Percentiles rank a stretch among this genome's conserved stretches.
Conservation (phyloP, 495 filamentous ascomycete genomes). For the Ascodesmis nigricans region DNA sequence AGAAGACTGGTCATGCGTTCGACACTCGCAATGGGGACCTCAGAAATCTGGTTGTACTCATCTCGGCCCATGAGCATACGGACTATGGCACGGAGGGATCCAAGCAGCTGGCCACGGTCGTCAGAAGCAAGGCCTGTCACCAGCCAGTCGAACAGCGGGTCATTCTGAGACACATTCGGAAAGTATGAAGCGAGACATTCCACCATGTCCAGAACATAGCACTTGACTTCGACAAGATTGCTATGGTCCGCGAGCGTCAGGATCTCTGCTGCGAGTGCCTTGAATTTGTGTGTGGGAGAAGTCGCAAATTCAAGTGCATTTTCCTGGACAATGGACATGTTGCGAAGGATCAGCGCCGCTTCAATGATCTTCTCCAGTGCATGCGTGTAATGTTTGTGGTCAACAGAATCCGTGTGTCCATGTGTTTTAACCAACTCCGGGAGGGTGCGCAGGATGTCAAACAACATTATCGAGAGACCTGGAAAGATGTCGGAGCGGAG, state of each 20-base stretch:
- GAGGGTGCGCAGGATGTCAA: slow-evolving; percentile 58
- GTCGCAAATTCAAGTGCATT: slow-evolving; percentile 52
- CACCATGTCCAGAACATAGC: slow-evolving; percentile 78
- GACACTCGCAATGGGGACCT: slow-evolving; percentile 42
- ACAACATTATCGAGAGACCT: slow-evolving; percentile 70
- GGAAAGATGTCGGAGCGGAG: slow-evolving; percentile 83
- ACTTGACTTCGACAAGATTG: slow-evolving; percentile 65
- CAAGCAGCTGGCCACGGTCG: slow-evolving; percentile 72
- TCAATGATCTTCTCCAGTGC: slow-evolving; percentile 57
- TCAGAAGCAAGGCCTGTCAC: slow-evolving; percentile 43
- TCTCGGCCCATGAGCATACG: slow-evolving; percentile 72
- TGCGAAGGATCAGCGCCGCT: slow-evolving; percentile 68
- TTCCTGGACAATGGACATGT: slow-evolving; percentile 76
- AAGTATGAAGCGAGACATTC: slow-evolving; percentile 75
- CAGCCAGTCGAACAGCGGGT: slow-evolving; percentile 60
- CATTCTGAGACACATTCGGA: slow-evolving; percentile 37
- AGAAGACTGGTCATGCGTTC: slow-evolving; percentile 56
- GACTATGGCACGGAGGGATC: slow-evolving; percentile 60
- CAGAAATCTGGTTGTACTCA: slow-evolving; percentile 50
- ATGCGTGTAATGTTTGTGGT: slow-evolving; percentile 49
- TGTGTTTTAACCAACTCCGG: slow-evolving; percentile 47
- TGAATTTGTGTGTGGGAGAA: slow-evolving; percentile 43
- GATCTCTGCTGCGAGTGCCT: slow-evolving; percentile 61
- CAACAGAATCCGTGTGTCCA: slow-evolving; percentile 43
- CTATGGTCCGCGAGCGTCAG: slow-evolving; percentile 55